Conservation (phyloP, 441 rosid species). For the Erodium texanum region DNA sequence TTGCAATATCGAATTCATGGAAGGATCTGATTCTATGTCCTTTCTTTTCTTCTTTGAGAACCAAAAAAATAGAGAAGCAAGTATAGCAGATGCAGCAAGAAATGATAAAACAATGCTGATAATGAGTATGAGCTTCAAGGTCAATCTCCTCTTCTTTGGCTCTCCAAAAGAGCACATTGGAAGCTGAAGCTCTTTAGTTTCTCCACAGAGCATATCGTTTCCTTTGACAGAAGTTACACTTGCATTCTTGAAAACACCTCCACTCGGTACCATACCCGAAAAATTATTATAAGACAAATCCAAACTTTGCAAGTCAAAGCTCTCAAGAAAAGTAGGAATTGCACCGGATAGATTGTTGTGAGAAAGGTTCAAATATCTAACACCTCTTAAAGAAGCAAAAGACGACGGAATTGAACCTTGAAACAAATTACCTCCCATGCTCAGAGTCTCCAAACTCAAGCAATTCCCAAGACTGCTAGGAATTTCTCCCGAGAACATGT, state of each 20-base stretch:
- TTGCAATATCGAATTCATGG: not conserved
- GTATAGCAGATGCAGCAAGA: not conserved
- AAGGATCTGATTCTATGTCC: not conserved
- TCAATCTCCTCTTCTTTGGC: not conserved
- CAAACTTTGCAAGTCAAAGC: slow-evolving; percentile 1
- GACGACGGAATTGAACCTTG: slow-evolving; percentile 18
- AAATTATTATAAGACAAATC: slow-evolving; percentile 24
- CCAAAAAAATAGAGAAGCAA: not conserved
- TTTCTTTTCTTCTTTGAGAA: slow-evolving; percentile 7
- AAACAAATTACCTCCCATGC: slow-evolving; percentile 22
- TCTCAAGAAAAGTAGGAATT: slow-evolving; percentile 18
- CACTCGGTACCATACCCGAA: slow-evolving; percentile 16
- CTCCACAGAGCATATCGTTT: slow-evolving; percentile 27
- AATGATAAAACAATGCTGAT: not conserved
- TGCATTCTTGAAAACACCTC: slow-evolving; percentile 23
- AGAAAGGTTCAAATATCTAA: slow-evolving; percentile 17
- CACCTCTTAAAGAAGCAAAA: slow-evolving; percentile 15
- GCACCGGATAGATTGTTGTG: slow-evolving; percentile 18
- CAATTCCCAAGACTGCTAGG: slow-evolving; percentile 19
- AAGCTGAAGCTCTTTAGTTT: slow-evolving; percentile 14
- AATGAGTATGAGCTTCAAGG: not conserved
- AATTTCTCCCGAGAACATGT: slow-evolving; percentile 19
- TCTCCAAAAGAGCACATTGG: slow-evolving; percentile 14
- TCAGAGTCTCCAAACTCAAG: slow-evolving; percentile 9
- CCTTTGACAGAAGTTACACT: slow-evolving; percentile 16